Evolutionary conservation across 1,139 yeast genomes (phyloP).

Genomic region (Kodamaea ohmeri): DNA sequence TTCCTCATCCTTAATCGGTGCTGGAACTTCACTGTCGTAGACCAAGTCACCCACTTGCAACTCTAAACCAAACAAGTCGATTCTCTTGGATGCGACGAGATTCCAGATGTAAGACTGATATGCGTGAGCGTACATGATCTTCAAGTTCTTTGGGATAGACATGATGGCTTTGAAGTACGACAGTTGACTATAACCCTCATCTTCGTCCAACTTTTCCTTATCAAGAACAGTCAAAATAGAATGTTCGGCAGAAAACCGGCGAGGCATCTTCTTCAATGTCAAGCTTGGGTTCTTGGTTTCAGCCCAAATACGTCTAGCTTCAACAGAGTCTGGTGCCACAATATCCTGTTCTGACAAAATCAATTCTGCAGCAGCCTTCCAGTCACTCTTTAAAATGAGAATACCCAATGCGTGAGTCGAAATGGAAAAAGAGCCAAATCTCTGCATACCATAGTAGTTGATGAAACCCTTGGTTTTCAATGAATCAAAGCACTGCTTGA

Average conservation of each 20-base stretch:
- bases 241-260: conserved; percentile 81
- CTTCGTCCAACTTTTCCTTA: conserved; percentile 41
- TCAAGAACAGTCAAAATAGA: conserved; percentile 63
- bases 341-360: conserved; percentile 82
- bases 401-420: conserved; percentile 88
- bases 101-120: conserved; percentile 98
- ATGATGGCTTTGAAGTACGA: conserved; percentile 77
- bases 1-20: conserved; percentile 37
- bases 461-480: conserved; percentile 73
- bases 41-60: conserved; percentile 81
- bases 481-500: conserved; percentile 55
- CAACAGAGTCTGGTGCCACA: conserved; percentile 77
- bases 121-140: conserved; percentile 96
- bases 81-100: conserved; percentile 73
- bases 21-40: conserved; percentile 27
- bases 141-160: conserved; percentile 87
- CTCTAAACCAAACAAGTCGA: conserved; percentile 64
- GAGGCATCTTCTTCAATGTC: conserved; percentile 78
- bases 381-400: conserved; percentile 64
- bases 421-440: conserved; percentile 93
- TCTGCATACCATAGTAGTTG: conserved; percentile 94
- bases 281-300: conserved; percentile 63
- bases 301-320: conserved; percentile 80
- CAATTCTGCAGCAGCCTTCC: conserved; percentile 76
- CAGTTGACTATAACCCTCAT: conserved; percentile 45